A percentile compares a stretch with the other conserved stretches of the same genome.
Conservation (phyloP, 441 rosid species). For the Biscutella laevigata region DNA sequence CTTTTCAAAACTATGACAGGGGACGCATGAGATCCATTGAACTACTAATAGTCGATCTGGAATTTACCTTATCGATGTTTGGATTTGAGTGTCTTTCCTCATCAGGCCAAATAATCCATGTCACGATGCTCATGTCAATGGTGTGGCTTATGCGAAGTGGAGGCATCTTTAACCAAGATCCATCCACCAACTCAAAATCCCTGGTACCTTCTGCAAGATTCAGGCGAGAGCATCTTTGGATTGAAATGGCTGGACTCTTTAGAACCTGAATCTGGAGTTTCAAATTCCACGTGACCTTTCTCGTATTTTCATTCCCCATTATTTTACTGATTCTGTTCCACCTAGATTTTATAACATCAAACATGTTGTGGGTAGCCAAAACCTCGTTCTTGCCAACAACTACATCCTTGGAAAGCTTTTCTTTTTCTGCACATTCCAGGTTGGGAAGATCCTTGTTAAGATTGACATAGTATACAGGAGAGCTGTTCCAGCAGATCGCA, state of each 20-base stretch:
- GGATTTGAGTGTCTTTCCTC: constrained; percentile 87
- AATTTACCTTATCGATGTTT: constrained; percentile 83
- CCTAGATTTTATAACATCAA: constrained; percentile 46
- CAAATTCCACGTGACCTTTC: constrained; percentile 87
- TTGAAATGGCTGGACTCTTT: constrained; percentile 58
- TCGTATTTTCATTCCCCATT: constrained; percentile 59
- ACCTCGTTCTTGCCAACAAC: constrained; percentile 30
- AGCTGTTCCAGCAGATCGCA: constrained; percentile 86
- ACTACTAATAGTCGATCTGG: background rate
- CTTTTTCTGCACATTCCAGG: constrained; percentile 34
- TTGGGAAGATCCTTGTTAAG: constrained; percentile 69
- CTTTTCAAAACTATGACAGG: background rate
- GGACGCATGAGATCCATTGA: background rate
- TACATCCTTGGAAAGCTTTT: constrained; percentile 23
- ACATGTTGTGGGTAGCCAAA: constrained; percentile 31
- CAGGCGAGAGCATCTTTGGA: constrained; percentile 49
- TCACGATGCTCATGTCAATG: constrained; percentile 67
- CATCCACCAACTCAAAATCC: constrained; percentile 46
- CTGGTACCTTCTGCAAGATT: constrained; percentile 35
- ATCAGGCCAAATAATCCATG: constrained; percentile 99
- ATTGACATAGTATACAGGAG: constrained; percentile 76
- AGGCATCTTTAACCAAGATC: constrained; percentile 45
- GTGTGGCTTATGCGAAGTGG: constrained; percentile 46
- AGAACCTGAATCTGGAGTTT: constrained; percentile 87
- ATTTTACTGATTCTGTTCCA: constrained; percentile 75